Base-by-base conservation (phyloP, 345 rosid genomes). In the Boechera stricta region DNA sequence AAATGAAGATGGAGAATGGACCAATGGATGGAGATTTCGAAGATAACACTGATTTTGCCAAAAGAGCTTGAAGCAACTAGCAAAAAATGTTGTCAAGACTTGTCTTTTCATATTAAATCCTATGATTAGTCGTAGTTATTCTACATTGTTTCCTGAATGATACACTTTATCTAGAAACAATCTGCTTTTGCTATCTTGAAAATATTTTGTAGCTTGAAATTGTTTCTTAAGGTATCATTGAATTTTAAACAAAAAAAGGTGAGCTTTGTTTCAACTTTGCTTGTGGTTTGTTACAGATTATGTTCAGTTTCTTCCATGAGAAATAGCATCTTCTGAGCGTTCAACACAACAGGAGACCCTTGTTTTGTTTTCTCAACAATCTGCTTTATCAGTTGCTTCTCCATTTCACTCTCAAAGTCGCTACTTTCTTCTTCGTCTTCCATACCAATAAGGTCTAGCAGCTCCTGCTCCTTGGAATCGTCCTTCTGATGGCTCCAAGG, bases 361-460 rank as follows among this genome's bases (percentile, higher is more conserved):
- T 83, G 86, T 84, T 83, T 94, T 64, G 89, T 87, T 81, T 87
- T 87, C 86, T 94, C 97, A 61, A 92, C 89, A 76, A 92, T 88
- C 77, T 90, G 95, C 79, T 88, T 82, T 65, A 94, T 94, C 78
- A 94, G 67, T 60, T 79, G 84, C 84, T 83, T 86, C 87, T 87
- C 91, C 78, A 84, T 79, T 72, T 89, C 95, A 64, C 74, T 90
- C 59, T 84, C 87, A 16, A 69, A 76, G 52, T 85, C 85, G 10
- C 90, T 86, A 59, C 70, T 72, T 64, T 88, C 88, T 24, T 66
- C 64, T 15, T 51, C 54, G 10, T 75, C 79, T 24, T 67, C 74
- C 59, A 73, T 26, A 54, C 61, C 72, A 62, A 73, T 35, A 55
- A 75, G 67, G 72, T 80, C 80, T 49, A 83, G 58, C 57, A 81